Evolutionary conservation across 1,284 basidiomycete genomes (phyloP), one percentile per base, ranked within the genome.

Genomic region (Trichosporon inkin): DNA sequence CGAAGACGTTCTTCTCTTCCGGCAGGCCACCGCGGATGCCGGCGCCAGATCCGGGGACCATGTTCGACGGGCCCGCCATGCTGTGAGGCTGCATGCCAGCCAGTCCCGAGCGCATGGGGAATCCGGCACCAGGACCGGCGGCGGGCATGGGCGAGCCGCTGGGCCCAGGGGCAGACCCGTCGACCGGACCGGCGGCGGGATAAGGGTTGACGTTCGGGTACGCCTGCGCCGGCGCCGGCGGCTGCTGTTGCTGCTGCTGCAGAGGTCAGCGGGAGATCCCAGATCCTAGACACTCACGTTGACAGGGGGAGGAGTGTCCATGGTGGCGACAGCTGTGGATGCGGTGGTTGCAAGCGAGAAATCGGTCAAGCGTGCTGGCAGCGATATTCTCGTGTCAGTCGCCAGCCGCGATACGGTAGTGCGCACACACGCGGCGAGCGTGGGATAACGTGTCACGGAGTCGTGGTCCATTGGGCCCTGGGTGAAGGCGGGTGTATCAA

Each of bases 1-100:
- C 72, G 40, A 76, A 72, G 17, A 78, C 75, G 60, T 77, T 78
- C 69, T 77, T 79, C 68, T 79, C 77, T 57, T 74, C 74, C 17
- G 71, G 71, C 32, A 75, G 58, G 1, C 59, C 61, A 51, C 72
- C 73, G 54, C 74, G 60, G 37, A 73, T 58, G 10, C 73, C 74
- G 0, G 68, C 65, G 22, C 65, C 65, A 3, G 52, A 56, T 20
- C 75, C 74, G 19, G 70, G 70, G 14, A 68, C 65, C 28, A 68
- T 56, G 54, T 63, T 65, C 10, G 69, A 63, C n/a, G 69, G 59
- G 1, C 70, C 58, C 4, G 74, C 49, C 68, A 70, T 67, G 40
- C 67, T 71, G 62, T 75, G 69, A 11, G 74, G 72, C 58, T 72
- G 70, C 65, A 77, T 72, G 28, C 75, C 75, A 17, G 74, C 74